Evolutionary conservation across 2,329 filamentous ascomycete species (phyloP).

Genomic region (Scorias spongiosa): DNA sequence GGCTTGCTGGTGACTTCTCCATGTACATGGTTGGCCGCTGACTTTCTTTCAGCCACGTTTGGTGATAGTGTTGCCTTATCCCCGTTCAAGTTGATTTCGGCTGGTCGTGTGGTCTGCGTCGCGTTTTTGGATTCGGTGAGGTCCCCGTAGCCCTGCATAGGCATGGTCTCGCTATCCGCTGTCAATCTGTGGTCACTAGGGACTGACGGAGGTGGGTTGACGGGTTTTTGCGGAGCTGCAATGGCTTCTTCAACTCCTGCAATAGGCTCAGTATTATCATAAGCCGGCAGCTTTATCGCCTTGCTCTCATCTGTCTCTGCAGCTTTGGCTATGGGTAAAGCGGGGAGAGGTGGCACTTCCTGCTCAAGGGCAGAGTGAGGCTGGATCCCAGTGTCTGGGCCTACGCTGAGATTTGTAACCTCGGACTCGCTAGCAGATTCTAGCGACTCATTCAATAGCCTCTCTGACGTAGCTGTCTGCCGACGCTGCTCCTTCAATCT

Average conservation of each 20-base stretch:
- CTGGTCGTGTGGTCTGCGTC: background rate
- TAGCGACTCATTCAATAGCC: background rate
- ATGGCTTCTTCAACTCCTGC: background rate
- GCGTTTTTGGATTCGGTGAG: background rate
- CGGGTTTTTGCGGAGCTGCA: background rate
- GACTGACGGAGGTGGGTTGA: background rate
- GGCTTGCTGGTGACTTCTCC: too few relatives aligned
- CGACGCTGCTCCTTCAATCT: background rate
- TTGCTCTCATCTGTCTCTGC: too few relatives aligned
- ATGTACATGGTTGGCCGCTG: too few relatives aligned
- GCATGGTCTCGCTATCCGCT: constrained; percentile 5
- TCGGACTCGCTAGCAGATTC: too few relatives aligned
- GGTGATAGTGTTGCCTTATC: too few relatives aligned
- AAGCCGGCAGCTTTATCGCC: background rate
- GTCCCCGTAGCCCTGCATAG: constrained; percentile 1
- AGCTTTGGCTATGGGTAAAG: too few relatives aligned
- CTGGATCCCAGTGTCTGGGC: too few relatives aligned
- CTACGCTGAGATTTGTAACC: too few relatives aligned
- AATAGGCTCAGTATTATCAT: background rate
- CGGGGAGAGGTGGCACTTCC: too few relatives aligned
- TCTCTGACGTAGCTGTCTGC: background rate
- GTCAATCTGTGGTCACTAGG: background rate
- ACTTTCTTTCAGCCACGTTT: too few relatives aligned
- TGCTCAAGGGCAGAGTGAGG: too few relatives aligned
- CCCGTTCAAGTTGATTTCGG: too few relatives aligned